Base-by-base conservation (phyloP, 2,329 filamentous ascomycete species). In the Talaromyces pinophilus region DNA sequence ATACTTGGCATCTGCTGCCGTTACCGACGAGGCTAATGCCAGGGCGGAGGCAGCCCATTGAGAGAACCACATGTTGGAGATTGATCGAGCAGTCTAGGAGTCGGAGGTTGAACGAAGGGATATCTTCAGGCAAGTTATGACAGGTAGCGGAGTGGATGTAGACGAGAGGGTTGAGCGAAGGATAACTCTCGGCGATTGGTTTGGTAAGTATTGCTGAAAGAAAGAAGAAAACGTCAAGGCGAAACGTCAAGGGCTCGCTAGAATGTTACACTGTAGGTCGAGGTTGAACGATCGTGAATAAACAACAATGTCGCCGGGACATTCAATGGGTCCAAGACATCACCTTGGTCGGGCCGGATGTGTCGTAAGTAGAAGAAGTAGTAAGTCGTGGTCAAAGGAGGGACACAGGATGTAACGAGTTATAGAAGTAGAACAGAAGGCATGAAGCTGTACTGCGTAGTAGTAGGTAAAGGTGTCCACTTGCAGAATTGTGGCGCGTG, bases 31-130 rank as follows among this genome's bases (percentile, higher is more conserved):
- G 52, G 74, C 69, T 15, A 75, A 67, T n/a, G 72, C 72, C 59
- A 80, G 69, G 62, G 76, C 75, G 25, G 75, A 71, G 54, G 61
- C 46, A 28, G 65, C 61, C n/a, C 59, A 60, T 60, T 63, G 65
- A 25, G 61, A 48, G 44, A 67, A 67, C 60, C 65, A 63, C 65
- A 67, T 67, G 25, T 17, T 63, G 54, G 28, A 17, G 28, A 30
- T 33, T 54, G 50, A 30, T 28, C 46, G 46, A 50, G 46, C 46
- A 28, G 11, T 28, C 10, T 4, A 25, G 17, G 11, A 22, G 33
- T 15, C n/a, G 17, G 30, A 33, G 28, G 7, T 30, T 52, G 46
- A 65, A 46, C 33, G 63, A 61, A 60, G 54, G 54, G 54, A 22
- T 57, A 22, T 22, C 10, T 35, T 17, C 5, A 28, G 25, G 40